Percentiles rank a stretch among this genome's conserved stretches.
These are phyloP conservation scores for Gastrolobium bilobum DNA, from an alignment of 306 rosid species.

Conservation along the genomic window DNA sequence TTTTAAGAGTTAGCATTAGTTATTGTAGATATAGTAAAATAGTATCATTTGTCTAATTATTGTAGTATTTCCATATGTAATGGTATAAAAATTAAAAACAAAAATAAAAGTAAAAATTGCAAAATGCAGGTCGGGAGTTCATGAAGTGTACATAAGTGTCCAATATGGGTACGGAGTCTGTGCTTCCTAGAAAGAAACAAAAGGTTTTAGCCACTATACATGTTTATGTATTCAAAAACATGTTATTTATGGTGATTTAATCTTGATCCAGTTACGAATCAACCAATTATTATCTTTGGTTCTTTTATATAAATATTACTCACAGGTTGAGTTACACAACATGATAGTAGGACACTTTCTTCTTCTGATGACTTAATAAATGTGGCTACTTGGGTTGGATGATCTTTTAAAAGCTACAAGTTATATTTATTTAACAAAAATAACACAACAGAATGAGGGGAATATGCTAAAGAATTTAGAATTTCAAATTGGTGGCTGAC, in stretches of 20 bases:
- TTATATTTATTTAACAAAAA: conserved; percentile 21
- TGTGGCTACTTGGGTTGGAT: background rate
- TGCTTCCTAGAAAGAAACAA: conserved; percentile 2
- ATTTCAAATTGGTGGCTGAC: background rate
- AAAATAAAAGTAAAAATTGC: background rate
- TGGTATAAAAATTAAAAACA: background rate
- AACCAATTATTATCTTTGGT: background rate
- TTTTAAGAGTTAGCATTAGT: background rate
- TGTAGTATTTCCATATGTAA: background rate
- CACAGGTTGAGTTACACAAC: background rate
- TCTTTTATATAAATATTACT: background rate
- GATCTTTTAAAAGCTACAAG: conserved; percentile 21
- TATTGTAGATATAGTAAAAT: background rate
- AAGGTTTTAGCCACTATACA: background rate
- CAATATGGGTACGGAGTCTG: background rate
- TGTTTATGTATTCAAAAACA: background rate
- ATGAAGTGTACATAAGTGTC: background rate
- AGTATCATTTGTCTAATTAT: background rate
- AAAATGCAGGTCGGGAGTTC: background rate
- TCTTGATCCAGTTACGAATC: background rate
- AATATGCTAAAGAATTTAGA: conserved; percentile 32
- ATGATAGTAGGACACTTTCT: conserved; percentile 8
- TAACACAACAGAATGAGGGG: conserved; percentile 17
- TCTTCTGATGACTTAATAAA: background rate
- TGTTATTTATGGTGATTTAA: background rate